Evolutionary conservation across 2,329 filamentous ascomycete genomes (phyloP).

Genomic region (Arthrobotrys entomopaga): DNA sequence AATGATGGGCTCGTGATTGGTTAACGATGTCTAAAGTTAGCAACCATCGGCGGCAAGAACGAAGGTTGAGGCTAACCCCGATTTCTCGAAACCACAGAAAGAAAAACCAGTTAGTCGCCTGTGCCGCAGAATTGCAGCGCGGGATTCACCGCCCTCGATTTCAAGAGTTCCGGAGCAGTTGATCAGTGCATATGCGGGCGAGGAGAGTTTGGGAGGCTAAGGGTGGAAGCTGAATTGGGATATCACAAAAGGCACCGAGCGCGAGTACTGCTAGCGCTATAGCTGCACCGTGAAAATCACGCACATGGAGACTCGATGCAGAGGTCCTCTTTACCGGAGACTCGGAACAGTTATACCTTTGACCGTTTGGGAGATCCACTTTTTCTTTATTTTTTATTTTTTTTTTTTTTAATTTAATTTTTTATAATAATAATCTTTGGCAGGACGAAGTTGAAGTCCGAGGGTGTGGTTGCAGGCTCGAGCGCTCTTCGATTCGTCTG

Average conservation of each 20-base stretch:
- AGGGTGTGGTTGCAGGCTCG: too few relatives aligned
- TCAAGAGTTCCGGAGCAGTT: background rate
- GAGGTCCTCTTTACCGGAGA: slow-evolving; percentile 6
- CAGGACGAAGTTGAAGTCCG: too few relatives aligned
- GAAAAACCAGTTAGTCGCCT: slow-evolving; percentile 19
- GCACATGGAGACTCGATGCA: slow-evolving; percentile 14
- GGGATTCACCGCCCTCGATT: slow-evolving; percentile 38
- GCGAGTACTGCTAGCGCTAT: background rate
- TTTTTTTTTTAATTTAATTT: too few relatives aligned
- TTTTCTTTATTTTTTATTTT: too few relatives aligned
- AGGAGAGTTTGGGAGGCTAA: background rate
- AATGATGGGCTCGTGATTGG: slow-evolving; percentile 3
- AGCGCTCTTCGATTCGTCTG: slow-evolving; percentile 2
- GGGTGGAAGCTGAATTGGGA: slow-evolving; percentile 5
- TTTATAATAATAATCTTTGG: too few relatives aligned
- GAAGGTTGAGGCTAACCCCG: slow-evolving; percentile 38
- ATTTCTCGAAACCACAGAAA: too few relatives aligned
- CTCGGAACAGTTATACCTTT: slow-evolving; percentile 22
- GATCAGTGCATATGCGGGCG: slow-evolving; percentile 15
- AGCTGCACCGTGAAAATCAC: slow-evolving; percentile 21
- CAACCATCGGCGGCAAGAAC: slow-evolving; percentile 40
- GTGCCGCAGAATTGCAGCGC: slow-evolving; percentile 40
- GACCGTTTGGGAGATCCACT: too few relatives aligned
- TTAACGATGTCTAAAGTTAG: slow-evolving; percentile 46
- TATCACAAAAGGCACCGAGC: slow-evolving; percentile 24